A percentile compares a stretch with the other conserved stretches of the same genome.
These are phyloP conservation scores for Epipyxis sp. DNA, from an alignment of 108 stramenopile genomes.

Conservation along the genomic window DNA sequence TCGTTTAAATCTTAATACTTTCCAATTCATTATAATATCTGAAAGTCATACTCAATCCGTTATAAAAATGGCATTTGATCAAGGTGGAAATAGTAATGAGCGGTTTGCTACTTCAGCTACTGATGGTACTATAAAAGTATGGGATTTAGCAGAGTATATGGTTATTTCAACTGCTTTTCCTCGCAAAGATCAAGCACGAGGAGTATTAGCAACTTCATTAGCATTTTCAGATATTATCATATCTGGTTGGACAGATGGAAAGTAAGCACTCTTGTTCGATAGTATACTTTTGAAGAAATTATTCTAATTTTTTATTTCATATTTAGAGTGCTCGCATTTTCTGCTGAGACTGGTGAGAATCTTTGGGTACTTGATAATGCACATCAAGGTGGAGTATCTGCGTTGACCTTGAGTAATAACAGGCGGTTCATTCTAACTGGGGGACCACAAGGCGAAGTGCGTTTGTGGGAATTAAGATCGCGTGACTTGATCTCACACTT, in stretches of 20 bases:
- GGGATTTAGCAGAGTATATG: slow-evolving; percentile 21
- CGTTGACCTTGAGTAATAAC: slow-evolving; percentile 53
- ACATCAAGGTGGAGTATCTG: slow-evolving; percentile 57
- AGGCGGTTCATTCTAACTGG: slow-evolving; percentile 58
- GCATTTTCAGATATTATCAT: slow-evolving; percentile 48
- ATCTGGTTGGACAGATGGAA: slow-evolving; percentile 61
- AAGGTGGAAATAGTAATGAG: slow-evolving; percentile 37
- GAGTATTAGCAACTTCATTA: slow-evolving; percentile 34
- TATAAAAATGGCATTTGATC: slow-evolving; percentile 46
- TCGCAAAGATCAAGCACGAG: background rate
- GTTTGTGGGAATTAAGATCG: slow-evolving; percentile 64
- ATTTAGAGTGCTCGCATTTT: slow-evolving; percentile 48
- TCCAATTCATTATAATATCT: slow-evolving; percentile 36
- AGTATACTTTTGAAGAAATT: background rate
- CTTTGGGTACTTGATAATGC: slow-evolving; percentile 63
- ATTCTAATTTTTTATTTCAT: background rate
- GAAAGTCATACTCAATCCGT: slow-evolving; percentile 49
- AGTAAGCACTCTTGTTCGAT: background rate
- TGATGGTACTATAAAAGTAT: slow-evolving; percentile 49
- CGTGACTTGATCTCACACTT: slow-evolving; percentile 57
- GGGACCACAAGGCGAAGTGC: slow-evolving; percentile 56
- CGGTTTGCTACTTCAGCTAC: slow-evolving; percentile 57
- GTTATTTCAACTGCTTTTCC: background rate
- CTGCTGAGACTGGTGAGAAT: slow-evolving; percentile 47
- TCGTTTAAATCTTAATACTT: slow-evolving; percentile 39